Conservation (phyloP, 1,284 basidiomycete species). For the Earliella scabrosa region DNA sequence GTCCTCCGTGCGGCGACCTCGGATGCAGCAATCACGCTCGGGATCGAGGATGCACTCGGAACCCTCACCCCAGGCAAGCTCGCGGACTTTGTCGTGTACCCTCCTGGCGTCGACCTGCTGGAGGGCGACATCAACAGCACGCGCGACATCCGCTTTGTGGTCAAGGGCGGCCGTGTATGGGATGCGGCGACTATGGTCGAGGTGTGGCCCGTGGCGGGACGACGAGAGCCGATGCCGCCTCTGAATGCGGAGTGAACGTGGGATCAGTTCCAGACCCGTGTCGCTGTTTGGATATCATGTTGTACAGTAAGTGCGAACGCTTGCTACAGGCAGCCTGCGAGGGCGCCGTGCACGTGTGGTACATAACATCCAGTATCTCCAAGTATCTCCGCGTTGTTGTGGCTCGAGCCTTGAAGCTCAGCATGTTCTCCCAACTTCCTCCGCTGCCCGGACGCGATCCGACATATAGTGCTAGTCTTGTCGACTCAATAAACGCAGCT, state of each 20-base stretch:
- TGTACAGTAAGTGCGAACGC: not conserved
- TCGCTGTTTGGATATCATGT: not conserved
- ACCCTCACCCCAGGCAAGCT: constrained; percentile 66
- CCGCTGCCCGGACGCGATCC: too few species aligned
- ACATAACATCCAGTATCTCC: too few species aligned
- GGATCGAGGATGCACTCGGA: constrained; percentile 62
- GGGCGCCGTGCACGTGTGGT: too few species aligned
- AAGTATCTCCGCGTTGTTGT: too few species aligned
- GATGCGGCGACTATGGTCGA: constrained; percentile 67
- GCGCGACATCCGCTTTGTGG: constrained; percentile 55
- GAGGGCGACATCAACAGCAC: constrained; percentile 54
- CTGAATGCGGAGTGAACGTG: constrained; percentile 57
- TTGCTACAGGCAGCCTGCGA: too few species aligned
- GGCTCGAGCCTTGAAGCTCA: too few species aligned
- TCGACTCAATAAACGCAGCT: too few species aligned
- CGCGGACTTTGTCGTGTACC: constrained; percentile 70
- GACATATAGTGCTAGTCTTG: too few species aligned
- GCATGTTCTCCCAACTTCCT: too few species aligned
- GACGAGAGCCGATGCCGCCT: constrained; percentile 54
- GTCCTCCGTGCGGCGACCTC: constrained; percentile 69
- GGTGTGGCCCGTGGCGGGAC: constrained; percentile 67
- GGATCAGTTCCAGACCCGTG: not conserved
- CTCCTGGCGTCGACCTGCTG: constrained; percentile 58
- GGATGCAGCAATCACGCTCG: constrained; percentile 65
- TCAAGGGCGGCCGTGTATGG: constrained; percentile 69